These are phyloP conservation scores for Schwanniomyces etchellsii DNA, from an alignment of 1,139 yeast species.

Conservation along the genomic window DNA sequence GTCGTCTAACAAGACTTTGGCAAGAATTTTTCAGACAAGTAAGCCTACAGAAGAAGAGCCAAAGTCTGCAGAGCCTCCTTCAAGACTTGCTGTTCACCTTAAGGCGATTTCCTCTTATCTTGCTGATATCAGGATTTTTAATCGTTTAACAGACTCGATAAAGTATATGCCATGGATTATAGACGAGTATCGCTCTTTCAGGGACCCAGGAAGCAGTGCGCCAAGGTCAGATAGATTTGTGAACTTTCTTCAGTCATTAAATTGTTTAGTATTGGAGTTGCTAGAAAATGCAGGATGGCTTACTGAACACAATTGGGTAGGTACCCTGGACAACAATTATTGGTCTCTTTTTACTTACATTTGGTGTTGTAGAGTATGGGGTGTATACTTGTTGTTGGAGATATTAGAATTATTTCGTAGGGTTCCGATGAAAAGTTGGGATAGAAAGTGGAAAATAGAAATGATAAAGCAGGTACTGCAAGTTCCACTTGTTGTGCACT, in stretches of 20 bases:
- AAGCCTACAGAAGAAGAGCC: neutral
- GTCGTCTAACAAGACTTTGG: conserved; percentile 11
- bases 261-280: conserved; percentile 42
- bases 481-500: conserved; percentile 52
- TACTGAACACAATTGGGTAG: conserved; percentile 51
- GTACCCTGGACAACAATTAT: conserved; percentile 35
- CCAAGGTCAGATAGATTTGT: conserved; percentile 30
- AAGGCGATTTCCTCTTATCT: conserved; percentile 40
- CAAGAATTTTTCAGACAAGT: conserved; percentile 5
- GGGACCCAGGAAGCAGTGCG: conserved; percentile 17
- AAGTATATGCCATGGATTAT: conserved; percentile 48
- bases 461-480: conserved; percentile 40
- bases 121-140: conserved; percentile 50
- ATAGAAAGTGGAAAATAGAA: conserved; percentile 29
- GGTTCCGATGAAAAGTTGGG: conserved; percentile 34
- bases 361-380: conserved; percentile 56
- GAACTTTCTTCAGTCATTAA: conserved; percentile 36
- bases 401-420: conserved; percentile 39
- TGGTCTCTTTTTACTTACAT: conserved; percentile 43
- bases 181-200: conserved; percentile 29
- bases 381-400: conserved; percentile 44
- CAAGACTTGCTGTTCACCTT: conserved; percentile 34
- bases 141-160: conserved; percentile 47
- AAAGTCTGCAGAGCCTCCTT: conserved; percentile 8
- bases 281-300: conserved; percentile 56